Evolutionary conservation across 768 basidiomycete species (phyloP), one percentile per base, ranked within the genome.

Genomic region (Lactarius akahatsu): DNA sequence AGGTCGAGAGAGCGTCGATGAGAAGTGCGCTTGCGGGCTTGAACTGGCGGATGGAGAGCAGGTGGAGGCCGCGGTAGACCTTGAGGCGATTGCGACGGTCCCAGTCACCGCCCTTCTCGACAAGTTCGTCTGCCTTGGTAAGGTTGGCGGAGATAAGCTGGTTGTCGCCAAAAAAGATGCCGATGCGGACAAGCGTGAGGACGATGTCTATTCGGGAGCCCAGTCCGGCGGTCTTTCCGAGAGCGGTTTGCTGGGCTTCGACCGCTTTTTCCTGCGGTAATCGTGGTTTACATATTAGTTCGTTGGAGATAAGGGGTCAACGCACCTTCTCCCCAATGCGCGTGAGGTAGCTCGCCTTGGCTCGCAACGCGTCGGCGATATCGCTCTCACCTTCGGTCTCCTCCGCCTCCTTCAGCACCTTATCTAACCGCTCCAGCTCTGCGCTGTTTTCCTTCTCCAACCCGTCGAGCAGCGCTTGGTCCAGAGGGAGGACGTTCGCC

Each of bases 51-150:
- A 92, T 89, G 36, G 92, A 90, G 38, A 96, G 78, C 54, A 89
- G 80, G 73, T 96, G 91, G 0, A 97, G 80, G 57, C 90, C 96
- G 59, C 86, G 86, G 80, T 98, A 99, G 50, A 98, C 96, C 77
- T 99, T 99, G 72, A 98, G 85, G 55, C 96, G 86, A 77, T 98
- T 99, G 45, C 95, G 86, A 62, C 96, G 82, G 76, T 99, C 96
- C 96, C 96, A 99, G 78, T 99, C 96, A 55, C 96, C 96, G 0
- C 96, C 96, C 75, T 94, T 85, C 72, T 98, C 95, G 62, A 97
- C 91, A 52, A 97, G 81, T 91, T 87, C 83, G 72, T 93, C 90
- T 0, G 96, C 96, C 71, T 89, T 87, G 34, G 85, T 79, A 56
- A 98, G 85, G 71, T 92, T 85, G 45, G 80, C 74, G 0, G 82